phyloP scores from a whole-genome alignment of 768 basidiomycete genomes.

The Antrodiella citrinella region DNA sequence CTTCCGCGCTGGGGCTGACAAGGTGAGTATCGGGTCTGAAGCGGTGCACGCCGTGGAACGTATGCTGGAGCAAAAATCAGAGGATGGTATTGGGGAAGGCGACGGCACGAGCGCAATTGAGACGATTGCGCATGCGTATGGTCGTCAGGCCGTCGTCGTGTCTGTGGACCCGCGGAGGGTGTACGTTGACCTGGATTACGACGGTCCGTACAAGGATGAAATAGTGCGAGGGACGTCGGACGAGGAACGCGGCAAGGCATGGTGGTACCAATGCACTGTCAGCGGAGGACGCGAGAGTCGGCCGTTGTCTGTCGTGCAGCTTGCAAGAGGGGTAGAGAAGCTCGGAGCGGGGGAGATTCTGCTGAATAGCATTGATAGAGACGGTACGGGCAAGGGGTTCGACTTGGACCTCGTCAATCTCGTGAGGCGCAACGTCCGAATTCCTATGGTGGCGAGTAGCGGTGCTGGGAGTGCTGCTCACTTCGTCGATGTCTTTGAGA shows the following conservation, averaged over 20 bases:
- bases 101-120: constrained; percentile 86
- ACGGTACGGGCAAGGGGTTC: constrained; percentile 82
- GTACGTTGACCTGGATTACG: constrained; percentile 66
- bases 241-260: constrained; percentile 57
- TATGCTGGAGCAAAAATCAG: constrained; percentile 37
- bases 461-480: constrained; percentile 81
- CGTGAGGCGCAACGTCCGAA: constrained; percentile 67
- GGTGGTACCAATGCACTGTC: constrained; percentile 99
- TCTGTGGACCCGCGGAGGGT: constrained; percentile 90
- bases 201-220: constrained; percentile 61
- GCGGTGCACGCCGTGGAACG: constrained; percentile 92
- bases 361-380: constrained; percentile 93
- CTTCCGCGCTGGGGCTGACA: constrained; percentile 97
- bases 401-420: constrained; percentile 77
- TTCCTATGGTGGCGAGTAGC: constrained; percentile 92
- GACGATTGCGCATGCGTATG: constrained; percentile 83
- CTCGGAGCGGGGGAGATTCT: constrained; percentile 95
- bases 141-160: constrained; percentile 95
- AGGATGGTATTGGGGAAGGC: constrained; percentile 29
- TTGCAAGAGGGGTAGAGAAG: constrained; percentile 83
- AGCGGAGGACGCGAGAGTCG: constrained; percentile 84
- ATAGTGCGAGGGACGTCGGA: constrained; percentile 40
- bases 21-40: constrained; percentile 95
- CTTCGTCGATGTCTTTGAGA: constrained; percentile 80
- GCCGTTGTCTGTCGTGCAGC: constrained; percentile 79